Percentiles rank a stretch among this genome's conserved stretches.
Conservation (phyloP, 345 rosid species). For the Citrus unshiu region DNA sequence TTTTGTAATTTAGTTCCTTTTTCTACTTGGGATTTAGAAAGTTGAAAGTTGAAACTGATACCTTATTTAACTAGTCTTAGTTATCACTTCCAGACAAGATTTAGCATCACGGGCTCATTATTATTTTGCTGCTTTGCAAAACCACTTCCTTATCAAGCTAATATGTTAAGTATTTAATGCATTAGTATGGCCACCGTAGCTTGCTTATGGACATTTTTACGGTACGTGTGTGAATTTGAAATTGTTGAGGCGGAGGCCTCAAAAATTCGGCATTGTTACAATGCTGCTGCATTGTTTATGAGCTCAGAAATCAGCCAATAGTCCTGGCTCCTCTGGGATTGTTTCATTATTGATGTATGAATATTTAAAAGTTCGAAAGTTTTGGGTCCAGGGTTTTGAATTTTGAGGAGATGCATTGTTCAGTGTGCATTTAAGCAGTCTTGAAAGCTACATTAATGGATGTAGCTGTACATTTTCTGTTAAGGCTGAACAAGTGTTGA, state of each 20-base stretch:
- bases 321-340: no score
- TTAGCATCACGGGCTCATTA: not conserved
- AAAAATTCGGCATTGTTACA: not conserved
- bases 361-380: no score
- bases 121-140: not conserved
- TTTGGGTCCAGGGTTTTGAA: no score
- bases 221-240: not conserved
- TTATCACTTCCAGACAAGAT: not conserved
- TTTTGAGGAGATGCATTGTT: no score
- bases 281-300: no score
- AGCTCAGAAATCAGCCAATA: no score
- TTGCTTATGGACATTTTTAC: not conserved
- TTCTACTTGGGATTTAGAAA: not conserved
- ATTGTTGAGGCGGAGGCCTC: not conserved
- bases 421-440: no score
- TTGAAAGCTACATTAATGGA: no score
- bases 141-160: not conserved
- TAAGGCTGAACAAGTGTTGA: no score
- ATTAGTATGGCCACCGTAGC: not conserved
- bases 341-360: no score
- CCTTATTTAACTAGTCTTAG: not conserved
- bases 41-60: no score
- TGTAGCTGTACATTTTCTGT: no score
- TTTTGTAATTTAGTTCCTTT: not conserved
- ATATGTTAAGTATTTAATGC: not conserved